Percentiles rank a stretch among this genome's conserved stretches.
phyloP scores from a whole-genome alignment of 164 flowering plant genomes.

The Vitis labrusca region DNA sequence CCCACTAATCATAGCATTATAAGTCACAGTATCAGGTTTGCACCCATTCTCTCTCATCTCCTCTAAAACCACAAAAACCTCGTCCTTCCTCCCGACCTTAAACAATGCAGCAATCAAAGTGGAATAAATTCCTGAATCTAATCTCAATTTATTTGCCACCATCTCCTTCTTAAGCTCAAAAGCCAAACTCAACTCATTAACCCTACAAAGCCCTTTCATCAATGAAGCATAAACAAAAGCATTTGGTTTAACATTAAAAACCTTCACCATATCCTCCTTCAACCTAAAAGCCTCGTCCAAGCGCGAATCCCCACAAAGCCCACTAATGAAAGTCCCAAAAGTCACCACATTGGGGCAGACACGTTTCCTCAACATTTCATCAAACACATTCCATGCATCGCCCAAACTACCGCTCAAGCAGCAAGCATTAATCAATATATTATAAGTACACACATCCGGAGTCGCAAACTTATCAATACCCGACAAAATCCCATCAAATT shows the following conservation, averaged over 20 bases:
- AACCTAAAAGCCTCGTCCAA: conserved; percentile 55
- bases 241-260: conserved; percentile 38
- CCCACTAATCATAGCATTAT: conserved; percentile 63
- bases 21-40: conserved; percentile 52
- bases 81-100: conserved; percentile 48
- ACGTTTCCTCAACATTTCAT: conserved; percentile 58
- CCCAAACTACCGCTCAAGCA: conserved; percentile 27
- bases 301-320: conserved; percentile 39
- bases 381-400: conserved; percentile 55
- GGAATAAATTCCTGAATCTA: conserved; percentile 55
- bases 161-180: conserved; percentile 67
- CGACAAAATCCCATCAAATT: conserved; percentile 36
- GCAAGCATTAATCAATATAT: conserved; percentile 61
- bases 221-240: conserved; percentile 47
- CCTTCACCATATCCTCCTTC: conserved; percentile 52
- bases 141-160: conserved; percentile 21
- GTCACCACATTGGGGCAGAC: conserved; percentile 53
- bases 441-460: conserved; percentile 73
- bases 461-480: conserved; percentile 23
- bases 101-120: conserved; percentile 58
- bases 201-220: conserved; percentile 60
- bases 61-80: conserved; percentile 42
- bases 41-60: conserved; percentile 62
- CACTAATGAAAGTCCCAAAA: conserved; percentile 56
- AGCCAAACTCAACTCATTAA: conserved; percentile 44